Percentiles rank a stretch among this genome's conserved stretches.
Conservation (phyloP, 164 flowering plant genomes). For the Saururus chinensis region DNA sequence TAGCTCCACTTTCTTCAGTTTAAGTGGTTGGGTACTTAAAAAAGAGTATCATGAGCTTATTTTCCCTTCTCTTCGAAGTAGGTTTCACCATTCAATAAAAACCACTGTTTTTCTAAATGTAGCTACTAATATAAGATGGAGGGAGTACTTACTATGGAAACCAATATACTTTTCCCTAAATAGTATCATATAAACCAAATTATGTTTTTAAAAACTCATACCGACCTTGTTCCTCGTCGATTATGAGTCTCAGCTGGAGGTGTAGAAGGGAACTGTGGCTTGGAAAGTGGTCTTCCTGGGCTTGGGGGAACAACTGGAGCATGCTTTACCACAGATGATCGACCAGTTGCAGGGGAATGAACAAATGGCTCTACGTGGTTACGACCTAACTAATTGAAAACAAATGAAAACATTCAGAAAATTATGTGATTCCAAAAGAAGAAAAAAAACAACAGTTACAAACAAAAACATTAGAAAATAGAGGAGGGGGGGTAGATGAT, state of each 20-base stretch:
- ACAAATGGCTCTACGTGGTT: conserved; percentile 25
- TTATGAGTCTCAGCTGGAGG: conserved; percentile 21
- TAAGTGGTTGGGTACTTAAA: no score
- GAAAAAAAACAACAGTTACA: no score
- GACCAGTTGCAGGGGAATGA: conserved; percentile 26
- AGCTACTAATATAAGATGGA: no score
- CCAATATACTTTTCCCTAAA: no score
- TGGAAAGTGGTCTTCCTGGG: conserved; percentile 37
- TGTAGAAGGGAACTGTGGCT: conserved; percentile 22
- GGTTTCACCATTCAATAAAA: no score
- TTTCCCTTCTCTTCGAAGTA: no score
- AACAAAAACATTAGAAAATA: no score
- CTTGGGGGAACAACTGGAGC: conserved; percentile 45
- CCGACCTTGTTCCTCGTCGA: conserved; percentile 50
- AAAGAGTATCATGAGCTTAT: no score
- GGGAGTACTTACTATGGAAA: no score
- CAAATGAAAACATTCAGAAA: conserved; percentile 11
- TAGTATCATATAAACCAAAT: neutral
- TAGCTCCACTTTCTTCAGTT: no score
- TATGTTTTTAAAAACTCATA: neutral
- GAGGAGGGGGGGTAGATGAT: neutral
- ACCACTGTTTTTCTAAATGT: no score
- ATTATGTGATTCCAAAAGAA: neutral
- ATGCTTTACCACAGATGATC: conserved; percentile 38
- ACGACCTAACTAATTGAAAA: conserved; percentile 46